Evolutionary conservation across 495 filamentous ascomycete species (phyloP), one percentile per base, ranked within the genome.

Genomic region (Aspergillus panamensis): DNA sequence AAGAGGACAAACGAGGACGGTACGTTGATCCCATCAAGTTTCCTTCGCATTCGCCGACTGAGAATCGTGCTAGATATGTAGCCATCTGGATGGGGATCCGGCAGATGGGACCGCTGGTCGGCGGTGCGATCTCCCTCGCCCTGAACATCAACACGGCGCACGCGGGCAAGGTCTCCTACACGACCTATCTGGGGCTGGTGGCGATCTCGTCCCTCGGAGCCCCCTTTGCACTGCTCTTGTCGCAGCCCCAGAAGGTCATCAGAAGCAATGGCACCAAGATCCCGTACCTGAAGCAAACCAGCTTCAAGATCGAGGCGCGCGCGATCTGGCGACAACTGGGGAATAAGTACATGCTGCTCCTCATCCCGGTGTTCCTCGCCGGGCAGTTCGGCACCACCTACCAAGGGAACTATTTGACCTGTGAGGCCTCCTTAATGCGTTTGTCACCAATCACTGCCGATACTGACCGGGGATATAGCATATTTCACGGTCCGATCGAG

Each of bases 81-180:
- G 80, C 75, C 25, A 82, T 83, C 47, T 85, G 82, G 82, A 76
- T 84, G 35, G 77, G 78, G 31, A 77, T 84, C 31, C 77, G 80
- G 9, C 79, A 83, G 44, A 70, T 82, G 29, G 82, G 82, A 6
- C 78, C 81, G 21, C 66, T 85, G 3, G 74, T 84, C 51, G 82
- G 82, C 0, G 73, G 73, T 10, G 76, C 81, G n/a, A 82, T 85
- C 51, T 77, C 79, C 45, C 77, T 85, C 1, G 77, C 72, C 1
- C 66, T 84, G 21, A 85, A 85, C 60, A 70, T 73, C 31, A 63
- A 73, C 29, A 64, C 71, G 6, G 67, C 73, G 17, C 66, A 71
- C 3, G 71, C 70, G 8, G 82, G 82, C 33, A 84, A 82, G 58
- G 80, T 85, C 12, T 76, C 75, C 21, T 81, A 78, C 53, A 70